Evolutionary conservation across 495 filamentous ascomycete species (phyloP), one percentile per base, ranked within the genome.

Genomic region (Penicillium coprophilum): DNA sequence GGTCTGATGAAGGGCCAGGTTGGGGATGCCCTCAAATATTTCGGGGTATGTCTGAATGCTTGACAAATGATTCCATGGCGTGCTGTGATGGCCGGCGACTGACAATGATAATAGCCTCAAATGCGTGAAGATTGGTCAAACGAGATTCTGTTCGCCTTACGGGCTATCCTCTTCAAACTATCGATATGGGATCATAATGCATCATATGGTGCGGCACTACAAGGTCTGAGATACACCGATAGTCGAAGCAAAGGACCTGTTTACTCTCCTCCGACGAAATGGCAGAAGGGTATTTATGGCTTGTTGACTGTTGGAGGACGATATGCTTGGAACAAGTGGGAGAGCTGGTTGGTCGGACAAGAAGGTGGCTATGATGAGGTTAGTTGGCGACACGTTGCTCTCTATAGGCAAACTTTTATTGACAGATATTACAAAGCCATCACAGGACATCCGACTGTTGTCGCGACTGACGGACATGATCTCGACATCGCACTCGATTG

Each of bases 111-210:
- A 55, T 20, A 86, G 82, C 64, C 82, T 57, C 80, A 86, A 69
- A 57, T 88, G 45, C 73, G 81, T 45, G 90, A 95, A 63, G 89
- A 95, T 47, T 96, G 88, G 87, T 86, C 86, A 4, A 78, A 90
- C 41, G 94, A 97, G 71, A 92, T 97, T 43, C 78, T 87, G 50
- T 77, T 96, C 20, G 79, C 76, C 1, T 78, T 99, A 51, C 83
- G 95, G 12, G 83, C 86, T 7, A 77, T 92, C 3, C 77, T 99
- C 15, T 99, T 96, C 78, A 97, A 97, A 69, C 81, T 99, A 56
- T 88, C 88, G 1, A 89, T 97, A 48, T 99, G 94, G 94, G 92
- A 97, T 68, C 89, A 96, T 68, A 81, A 96, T 73, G 88, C 95
- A 19, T 92, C 89, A 0, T 99, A 99, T 68, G 94, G 94, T 53